Conservation (phyloP, 345 rosid genomes). For the Kandelia obovata region DNA sequence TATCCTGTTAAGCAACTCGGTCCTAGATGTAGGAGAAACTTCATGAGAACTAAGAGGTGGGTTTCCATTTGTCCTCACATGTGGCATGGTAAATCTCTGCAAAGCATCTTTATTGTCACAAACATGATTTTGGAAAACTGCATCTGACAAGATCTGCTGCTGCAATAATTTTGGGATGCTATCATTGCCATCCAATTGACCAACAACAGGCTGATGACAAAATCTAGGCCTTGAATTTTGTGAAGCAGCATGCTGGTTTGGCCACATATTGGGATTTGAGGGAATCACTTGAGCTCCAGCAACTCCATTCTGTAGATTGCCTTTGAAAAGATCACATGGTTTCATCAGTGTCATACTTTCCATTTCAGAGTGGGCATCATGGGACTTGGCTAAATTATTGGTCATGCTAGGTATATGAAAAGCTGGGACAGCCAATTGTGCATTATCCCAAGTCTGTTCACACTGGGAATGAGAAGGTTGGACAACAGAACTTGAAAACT, state of each 20-base stretch:
- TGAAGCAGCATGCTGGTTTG: slow-evolving; percentile 44
- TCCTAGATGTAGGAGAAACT: slow-evolving; percentile 16
- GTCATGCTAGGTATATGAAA: slow-evolving; percentile 17
- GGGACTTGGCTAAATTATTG: slow-evolving; percentile 16
- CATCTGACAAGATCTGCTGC: slow-evolving; percentile 36
- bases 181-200: slow-evolving; percentile 5
- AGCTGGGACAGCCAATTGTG: slow-evolving; percentile 20
- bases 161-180: slow-evolving; percentile 25
- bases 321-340: slow-evolving; percentile 17
- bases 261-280: slow-evolving; percentile 43
- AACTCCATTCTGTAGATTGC: slow-evolving; percentile 19
- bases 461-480: slow-evolving; percentile 21
- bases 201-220: slow-evolving; percentile 11
- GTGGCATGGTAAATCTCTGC: slow-evolving; percentile 14
- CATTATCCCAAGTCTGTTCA: slow-evolving; percentile 24
- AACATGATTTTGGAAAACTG: slow-evolving; percentile 19
- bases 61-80: slow-evolving; percentile 18
- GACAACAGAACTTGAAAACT: slow-evolving; percentile 24
- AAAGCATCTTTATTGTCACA: slow-evolving; percentile 11
- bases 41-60: slow-evolving; percentile 16
- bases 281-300: slow-evolving; percentile 47
- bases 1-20: slow-evolving; percentile 11
- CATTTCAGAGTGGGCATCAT: slow-evolving; percentile 5
- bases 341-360: slow-evolving; percentile 12
- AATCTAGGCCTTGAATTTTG: slow-evolving; percentile 23